Base-by-base conservation (phyloP, 169 alveolate genomes). In the Blepharisma undulans region DNA sequence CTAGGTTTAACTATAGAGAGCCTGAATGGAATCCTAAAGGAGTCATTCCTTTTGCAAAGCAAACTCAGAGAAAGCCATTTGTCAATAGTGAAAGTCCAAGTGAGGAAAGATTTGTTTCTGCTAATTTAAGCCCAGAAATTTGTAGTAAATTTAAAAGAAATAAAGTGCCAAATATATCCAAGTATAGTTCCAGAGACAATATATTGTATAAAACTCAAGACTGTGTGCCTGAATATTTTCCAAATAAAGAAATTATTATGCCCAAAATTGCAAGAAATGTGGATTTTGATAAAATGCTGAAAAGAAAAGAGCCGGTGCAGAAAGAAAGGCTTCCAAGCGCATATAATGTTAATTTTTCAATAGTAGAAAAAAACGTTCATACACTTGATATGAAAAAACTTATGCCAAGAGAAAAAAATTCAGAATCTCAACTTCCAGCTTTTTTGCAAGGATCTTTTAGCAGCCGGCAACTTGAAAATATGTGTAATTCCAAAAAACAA, bases 171-270 rank as follows among this genome's bases (percentile, higher is more conserved):
- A 32, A 32, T 5, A 0, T 78, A 22, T 25, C 34, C 6, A 78
- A 78, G 16, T 78, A 78, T 32, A 34, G 66, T 18, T 48, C 86
- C 2, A 32, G 34, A 25, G 29, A 34, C 10, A 25, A 78, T 21
- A 34, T 27, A 2, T 78, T 78, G 10, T 78, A 78, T 32, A 78
- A 27, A 78, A 78, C 29, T 27, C 29, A 78, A 78, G 86, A 78
- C 8, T 32, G 34, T 32, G 29, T 1, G 29, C 86, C 86, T 29
- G 86, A 78, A 21, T 78, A 78, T 14, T 21, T 25, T 21, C 86
- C 86, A n/a, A 78, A 78, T 78, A 78, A 78, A 78, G 86, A 78
- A 32, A 27, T 78, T 78, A n/a, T 78, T 32, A 27, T 78, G 29
- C 86, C 86, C 10, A 78, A 32, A 78, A 25, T 78, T 32, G 34